Evolutionary conservation across 257 asterid genomes (phyloP), one percentile per base, ranked within the genome.

Genomic region (Penstemon davidsonii): DNA sequence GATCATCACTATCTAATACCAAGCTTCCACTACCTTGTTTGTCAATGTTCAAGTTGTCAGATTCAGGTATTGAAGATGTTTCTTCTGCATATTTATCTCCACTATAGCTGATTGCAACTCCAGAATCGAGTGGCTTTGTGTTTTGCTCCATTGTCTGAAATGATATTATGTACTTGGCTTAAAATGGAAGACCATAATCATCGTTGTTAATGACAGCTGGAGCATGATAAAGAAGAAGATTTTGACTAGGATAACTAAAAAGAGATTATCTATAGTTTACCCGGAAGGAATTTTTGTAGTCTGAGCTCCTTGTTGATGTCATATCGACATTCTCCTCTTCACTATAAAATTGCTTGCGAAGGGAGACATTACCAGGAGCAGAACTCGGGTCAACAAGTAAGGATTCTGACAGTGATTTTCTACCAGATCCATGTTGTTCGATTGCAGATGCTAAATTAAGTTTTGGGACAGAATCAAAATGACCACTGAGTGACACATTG

Each of bases 341-440:
- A 13, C 82, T 83, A 52, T 86, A 87, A 59, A 91, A 86, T 67
- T 91, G 96, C 80, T 87, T 94, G 64, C 96, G 89, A 45, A 91
- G 96, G 39, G 97, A 88, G 67, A 86, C 86, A 76, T 89, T 89
- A 40, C 93, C 95, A 61, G 93, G 64, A 55, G 81, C 79, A 62
- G 88, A 72, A 80, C 83, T 81, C 6, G 89, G 84, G 69, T 94
- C 93, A 45, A 62, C 79, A 65, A 81, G 87, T 72, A 91, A 85
- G 66, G 97, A 88, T 65, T 94, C 96, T 13, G 97, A 94, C 70
- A 94, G 78, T 10, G 99, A 94, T 79, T 82, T 94, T 81, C 99
- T 71, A 79, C 97, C 99, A 73, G 99, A 91, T 71, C 96, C 96
- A 75, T 87, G 91, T 50, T 85, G 94, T 77, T 88, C 99, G 38